phyloP scores from a whole-genome alignment of 768 basidiomycete genomes.

The Leccinum barrowsii region DNA sequence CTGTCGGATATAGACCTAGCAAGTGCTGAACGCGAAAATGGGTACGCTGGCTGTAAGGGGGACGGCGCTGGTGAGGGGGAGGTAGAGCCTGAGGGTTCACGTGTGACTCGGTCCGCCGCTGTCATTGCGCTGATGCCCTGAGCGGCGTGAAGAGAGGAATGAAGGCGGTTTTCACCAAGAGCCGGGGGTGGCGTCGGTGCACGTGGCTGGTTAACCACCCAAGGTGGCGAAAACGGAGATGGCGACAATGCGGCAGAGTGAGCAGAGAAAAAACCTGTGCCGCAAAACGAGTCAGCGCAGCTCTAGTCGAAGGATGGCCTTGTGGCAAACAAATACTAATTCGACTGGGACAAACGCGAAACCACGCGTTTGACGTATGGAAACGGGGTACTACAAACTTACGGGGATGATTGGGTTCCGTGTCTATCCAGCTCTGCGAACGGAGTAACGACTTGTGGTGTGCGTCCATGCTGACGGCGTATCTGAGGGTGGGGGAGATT shows the following conservation, averaged over 20 bases:
- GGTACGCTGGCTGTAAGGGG: constrained; percentile 22
- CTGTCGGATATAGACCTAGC: constrained; percentile 39
- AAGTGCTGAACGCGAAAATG: constrained; percentile 33
- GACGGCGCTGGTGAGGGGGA: constrained; percentile 23
- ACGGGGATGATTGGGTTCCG: constrained; percentile 15
- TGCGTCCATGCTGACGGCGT: constrained; percentile 26
- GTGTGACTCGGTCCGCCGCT: constrained; percentile 9
- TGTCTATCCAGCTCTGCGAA: constrained; percentile 26
- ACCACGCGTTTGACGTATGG: constrained; percentile 10
- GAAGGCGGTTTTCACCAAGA: constrained; percentile 22
- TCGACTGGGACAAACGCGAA: not conserved
- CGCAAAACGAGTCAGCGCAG: constrained; percentile 22
- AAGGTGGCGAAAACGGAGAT: constrained; percentile 32
- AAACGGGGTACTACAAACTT: constrained; percentile 20
- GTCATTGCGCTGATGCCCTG: constrained; percentile 21
- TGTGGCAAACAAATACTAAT: constrained; percentile 22
- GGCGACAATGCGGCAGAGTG: constrained; percentile 31
- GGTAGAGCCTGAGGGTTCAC: constrained; percentile 8
- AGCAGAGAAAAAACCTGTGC: constrained; percentile 28
- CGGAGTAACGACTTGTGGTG: constrained; percentile 19
- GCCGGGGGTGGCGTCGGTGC: constrained; percentile 35
- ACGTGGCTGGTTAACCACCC: constrained; percentile 35
- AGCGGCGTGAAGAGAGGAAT: constrained; percentile 21
- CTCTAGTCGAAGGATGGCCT: constrained; percentile 8
- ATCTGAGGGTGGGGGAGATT: constrained; percentile 25